phyloP scores from a whole-genome alignment of 768 basidiomycete species.

The Phlebiopsis flavidoalba region DNA sequence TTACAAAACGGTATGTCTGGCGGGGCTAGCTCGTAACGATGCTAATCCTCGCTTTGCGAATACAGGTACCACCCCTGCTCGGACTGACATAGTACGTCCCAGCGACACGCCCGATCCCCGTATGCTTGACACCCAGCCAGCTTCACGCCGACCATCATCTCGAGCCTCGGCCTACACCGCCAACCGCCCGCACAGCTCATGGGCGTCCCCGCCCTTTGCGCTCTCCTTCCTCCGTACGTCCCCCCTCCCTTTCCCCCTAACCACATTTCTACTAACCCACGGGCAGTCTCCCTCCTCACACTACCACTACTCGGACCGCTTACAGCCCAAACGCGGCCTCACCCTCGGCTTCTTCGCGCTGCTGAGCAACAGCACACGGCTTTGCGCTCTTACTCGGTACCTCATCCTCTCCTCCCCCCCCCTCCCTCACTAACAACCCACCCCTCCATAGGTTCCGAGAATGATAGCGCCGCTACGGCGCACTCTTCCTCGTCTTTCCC shows the following conservation, averaged over 20 bases:
- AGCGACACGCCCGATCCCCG: too few relatives aligned
- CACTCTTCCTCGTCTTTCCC: conserved; percentile 49
- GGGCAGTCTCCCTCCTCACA: conserved; percentile 34
- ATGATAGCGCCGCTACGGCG: conserved; percentile 37
- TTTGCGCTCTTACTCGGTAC: conserved; percentile 55
- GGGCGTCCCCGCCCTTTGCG: conserved; percentile 29
- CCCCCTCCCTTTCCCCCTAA: neutral
- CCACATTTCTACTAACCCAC: too few relatives aligned
- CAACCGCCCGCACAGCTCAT: conserved; percentile 26
- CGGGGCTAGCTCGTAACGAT: neutral
- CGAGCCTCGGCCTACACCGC: conserved; percentile 24
- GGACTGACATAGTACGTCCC: conserved; percentile 22
- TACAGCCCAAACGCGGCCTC: conserved; percentile 46
- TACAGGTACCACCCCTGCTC: conserved; percentile 14
- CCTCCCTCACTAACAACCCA: neutral
- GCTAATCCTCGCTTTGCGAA: neutral
- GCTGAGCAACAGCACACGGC: conserved; percentile 41
- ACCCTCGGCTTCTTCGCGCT: conserved; percentile 39
- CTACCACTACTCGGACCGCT: conserved; percentile 47
- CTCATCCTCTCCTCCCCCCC: conserved; percentile 7
- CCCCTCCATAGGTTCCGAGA: neutral
- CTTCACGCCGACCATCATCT: conserved; percentile 24
- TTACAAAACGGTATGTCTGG: neutral
- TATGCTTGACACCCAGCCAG: neutral
- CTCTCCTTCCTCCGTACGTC: conserved; percentile 21